These are phyloP conservation scores for Trametes cinnabarina DNA, from an alignment of 768 basidiomycete species.

Conservation along the genomic window DNA sequence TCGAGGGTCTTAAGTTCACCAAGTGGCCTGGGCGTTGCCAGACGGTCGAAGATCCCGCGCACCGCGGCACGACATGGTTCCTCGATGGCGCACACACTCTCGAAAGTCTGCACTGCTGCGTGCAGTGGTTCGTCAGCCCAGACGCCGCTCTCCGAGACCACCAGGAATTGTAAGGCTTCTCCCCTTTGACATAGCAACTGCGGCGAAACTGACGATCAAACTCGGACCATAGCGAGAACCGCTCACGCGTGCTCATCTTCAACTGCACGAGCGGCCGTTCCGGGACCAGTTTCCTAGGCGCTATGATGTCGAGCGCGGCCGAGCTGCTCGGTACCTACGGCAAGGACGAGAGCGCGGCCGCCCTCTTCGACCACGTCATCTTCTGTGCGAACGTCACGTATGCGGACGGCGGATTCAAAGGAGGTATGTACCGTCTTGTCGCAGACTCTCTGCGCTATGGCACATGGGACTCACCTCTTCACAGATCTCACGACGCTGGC, in stretches of 20 bases:
- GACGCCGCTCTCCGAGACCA: constrained; percentile 44
- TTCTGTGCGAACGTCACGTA: constrained; percentile 99
- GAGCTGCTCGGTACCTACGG: constrained; percentile 44
- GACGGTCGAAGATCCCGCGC: constrained; percentile 60
- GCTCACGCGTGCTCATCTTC: constrained; percentile 71
- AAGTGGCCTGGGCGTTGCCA: constrained; percentile 97
- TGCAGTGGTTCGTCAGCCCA: constrained; percentile 82
- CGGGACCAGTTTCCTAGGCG: constrained; percentile 64
- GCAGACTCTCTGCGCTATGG: constrained; percentile 6
- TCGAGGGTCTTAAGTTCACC: constrained; percentile 62
- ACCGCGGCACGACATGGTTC: constrained; percentile 69
- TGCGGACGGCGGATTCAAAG: constrained; percentile 83
- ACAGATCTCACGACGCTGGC: constrained; percentile 77
- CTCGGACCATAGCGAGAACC: constrained; percentile 22
- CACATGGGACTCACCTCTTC: not conserved
- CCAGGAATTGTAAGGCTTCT: constrained; percentile 6
- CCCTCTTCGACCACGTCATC: constrained; percentile 80
- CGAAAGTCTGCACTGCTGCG: constrained; percentile 85
- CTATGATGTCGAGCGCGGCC: constrained; percentile 53
- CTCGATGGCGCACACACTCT: constrained; percentile 94
- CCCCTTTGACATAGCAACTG: not conserved
- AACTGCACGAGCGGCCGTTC: constrained; percentile 94
- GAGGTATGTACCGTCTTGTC: constrained; percentile 48
- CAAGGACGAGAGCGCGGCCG: constrained; percentile 35
- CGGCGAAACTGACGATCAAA: not conserved